A percentile compares a stretch with the other conserved stretches of the same genome.
Evolutionary conservation across 2,329 filamentous ascomycete species (phyloP).

Genomic region (Cordyceps cateniannulata): DNA sequence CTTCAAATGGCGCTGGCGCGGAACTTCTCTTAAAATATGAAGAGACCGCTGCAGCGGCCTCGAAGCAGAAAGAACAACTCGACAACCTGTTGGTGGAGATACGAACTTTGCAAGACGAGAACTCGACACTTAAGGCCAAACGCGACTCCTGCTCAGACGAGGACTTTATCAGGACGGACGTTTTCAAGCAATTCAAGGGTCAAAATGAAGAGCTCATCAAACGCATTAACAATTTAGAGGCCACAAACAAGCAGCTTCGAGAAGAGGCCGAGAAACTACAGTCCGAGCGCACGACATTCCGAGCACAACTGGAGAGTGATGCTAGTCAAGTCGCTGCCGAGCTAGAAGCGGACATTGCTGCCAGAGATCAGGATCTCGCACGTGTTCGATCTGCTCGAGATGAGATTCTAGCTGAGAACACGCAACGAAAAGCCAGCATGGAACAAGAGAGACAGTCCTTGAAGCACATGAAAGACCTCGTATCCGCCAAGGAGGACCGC

Average conservation of each 20-base stretch:
- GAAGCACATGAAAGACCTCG: conserved; percentile 72
- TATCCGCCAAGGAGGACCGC: conserved; percentile 70
- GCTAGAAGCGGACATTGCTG: conserved; percentile 72
- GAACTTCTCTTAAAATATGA: conserved; percentile 71
- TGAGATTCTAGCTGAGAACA: conserved; percentile 75
- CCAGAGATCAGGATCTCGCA: conserved; percentile 76
- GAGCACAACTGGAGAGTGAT: conserved; percentile 75
- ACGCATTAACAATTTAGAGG: conserved; percentile 85
- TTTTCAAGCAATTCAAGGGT: conserved; percentile 85
- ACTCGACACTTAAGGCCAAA: conserved; percentile 64
- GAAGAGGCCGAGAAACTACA: conserved; percentile 82
- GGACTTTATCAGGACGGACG: conserved; percentile 84
- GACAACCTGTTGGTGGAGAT: conserved; percentile 74
- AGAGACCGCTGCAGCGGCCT: conserved; percentile 67
- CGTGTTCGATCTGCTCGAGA: conserved; percentile 80
- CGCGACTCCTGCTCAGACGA: conserved; percentile 77
- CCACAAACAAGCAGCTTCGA: conserved; percentile 74
- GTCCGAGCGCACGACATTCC: conserved; percentile 76
- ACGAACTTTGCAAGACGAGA: conserved; percentile 66
- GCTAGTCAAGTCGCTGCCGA: conserved; percentile 66
- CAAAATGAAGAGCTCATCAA: conserved; percentile 92
- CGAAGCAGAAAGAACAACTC: conserved; percentile 84
- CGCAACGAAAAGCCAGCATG: conserved; percentile 70
- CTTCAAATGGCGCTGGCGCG: conserved; percentile 49
- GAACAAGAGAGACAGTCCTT: conserved; percentile 66